phyloP scores from a whole-genome alignment of 768 basidiomycete species.

The Rhizopogon vesiculosus region DNA sequence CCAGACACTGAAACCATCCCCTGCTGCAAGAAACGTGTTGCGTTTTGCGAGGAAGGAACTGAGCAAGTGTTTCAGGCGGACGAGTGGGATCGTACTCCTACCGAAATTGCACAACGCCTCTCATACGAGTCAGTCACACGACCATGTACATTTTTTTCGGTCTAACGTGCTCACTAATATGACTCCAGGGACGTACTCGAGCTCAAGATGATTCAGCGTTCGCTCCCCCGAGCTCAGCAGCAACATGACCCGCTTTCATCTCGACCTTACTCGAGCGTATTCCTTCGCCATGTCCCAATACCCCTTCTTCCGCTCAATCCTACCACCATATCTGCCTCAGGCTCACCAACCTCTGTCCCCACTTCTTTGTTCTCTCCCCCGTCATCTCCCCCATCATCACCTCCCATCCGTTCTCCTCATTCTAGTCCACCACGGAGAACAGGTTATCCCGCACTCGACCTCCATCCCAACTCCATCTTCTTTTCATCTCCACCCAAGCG shows the following conservation, averaged over 20 bases:
- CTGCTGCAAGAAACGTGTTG: constrained; percentile 46
- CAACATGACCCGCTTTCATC: constrained; percentile 38
- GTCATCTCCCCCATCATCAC: not conserved
- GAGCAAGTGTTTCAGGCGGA: constrained; percentile 65
- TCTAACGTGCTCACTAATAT: constrained; percentile 2
- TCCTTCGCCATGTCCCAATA: constrained; percentile 55
- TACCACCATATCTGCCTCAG: not conserved
- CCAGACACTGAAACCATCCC: not conserved
- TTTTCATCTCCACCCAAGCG: not conserved
- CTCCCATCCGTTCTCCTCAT: not conserved
- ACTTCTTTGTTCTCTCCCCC: too few relatives aligned
- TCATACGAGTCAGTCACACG: constrained; percentile 58
- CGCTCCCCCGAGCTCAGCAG: constrained; percentile 56
- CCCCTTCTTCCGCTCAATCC: constrained; percentile 54
- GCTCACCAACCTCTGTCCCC: not conserved
- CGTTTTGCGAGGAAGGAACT: constrained; percentile 49
- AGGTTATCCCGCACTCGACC: not conserved
- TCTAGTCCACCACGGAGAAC: not conserved
- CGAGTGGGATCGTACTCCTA: constrained; percentile 77
- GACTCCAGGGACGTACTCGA: constrained; percentile 55
- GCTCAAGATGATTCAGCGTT: constrained; percentile 63
- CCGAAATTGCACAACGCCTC: constrained; percentile 55
- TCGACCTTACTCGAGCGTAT: constrained; percentile 34
- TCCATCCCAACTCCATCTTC: not conserved
- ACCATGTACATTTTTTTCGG: not conserved